phyloP scores from a whole-genome alignment of 106 monocot species.

The Allium fistulosum region DNA sequence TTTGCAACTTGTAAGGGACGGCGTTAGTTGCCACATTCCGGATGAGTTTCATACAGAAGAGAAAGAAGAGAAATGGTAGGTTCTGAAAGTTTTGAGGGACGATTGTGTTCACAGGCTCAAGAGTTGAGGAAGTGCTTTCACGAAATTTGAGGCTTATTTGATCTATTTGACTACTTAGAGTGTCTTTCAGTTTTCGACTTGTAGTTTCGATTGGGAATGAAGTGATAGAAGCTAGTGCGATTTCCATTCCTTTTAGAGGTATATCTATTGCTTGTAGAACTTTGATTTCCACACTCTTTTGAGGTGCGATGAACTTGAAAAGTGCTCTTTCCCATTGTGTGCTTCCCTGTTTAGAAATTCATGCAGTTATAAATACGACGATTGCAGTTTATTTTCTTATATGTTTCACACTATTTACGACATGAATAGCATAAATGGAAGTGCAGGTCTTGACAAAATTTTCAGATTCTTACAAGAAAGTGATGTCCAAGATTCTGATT shows the following conservation, averaged over 20 bases:
- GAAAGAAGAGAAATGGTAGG: slow-evolving; percentile 52
- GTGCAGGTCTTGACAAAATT: too few species aligned
- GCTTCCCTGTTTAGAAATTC: slow-evolving; percentile 20
- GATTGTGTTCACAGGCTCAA: not conserved
- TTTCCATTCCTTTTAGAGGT: slow-evolving; percentile 51
- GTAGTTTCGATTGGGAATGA: slow-evolving; percentile 12
- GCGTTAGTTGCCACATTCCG: not conserved
- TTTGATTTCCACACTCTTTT: slow-evolving; percentile 1
- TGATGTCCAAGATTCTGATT: too few species aligned
- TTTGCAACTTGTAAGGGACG: too few species aligned
- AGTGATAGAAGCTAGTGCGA: slow-evolving; percentile 19
- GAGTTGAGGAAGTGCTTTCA: not conserved
- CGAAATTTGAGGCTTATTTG: slow-evolving; percentile 22
- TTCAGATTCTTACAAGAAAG: too few species aligned
- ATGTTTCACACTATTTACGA: too few species aligned
- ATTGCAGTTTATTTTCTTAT: too few species aligned
- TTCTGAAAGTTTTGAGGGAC: slow-evolving; percentile 8
- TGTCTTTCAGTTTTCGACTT: slow-evolving; percentile 13
- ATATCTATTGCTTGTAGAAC: slow-evolving; percentile 27
- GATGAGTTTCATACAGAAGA: slow-evolving; percentile 51
- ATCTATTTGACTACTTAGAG: slow-evolving; percentile 19
- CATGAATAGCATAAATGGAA: too few species aligned
- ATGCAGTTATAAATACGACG: not conserved
- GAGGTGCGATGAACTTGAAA: slow-evolving; percentile 12
- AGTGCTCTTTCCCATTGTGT: slow-evolving; percentile 42